These are phyloP conservation scores for Moesziomyces parantarcticus DNA, from an alignment of 1,284 basidiomycete species.

Conservation along the genomic window DNA sequence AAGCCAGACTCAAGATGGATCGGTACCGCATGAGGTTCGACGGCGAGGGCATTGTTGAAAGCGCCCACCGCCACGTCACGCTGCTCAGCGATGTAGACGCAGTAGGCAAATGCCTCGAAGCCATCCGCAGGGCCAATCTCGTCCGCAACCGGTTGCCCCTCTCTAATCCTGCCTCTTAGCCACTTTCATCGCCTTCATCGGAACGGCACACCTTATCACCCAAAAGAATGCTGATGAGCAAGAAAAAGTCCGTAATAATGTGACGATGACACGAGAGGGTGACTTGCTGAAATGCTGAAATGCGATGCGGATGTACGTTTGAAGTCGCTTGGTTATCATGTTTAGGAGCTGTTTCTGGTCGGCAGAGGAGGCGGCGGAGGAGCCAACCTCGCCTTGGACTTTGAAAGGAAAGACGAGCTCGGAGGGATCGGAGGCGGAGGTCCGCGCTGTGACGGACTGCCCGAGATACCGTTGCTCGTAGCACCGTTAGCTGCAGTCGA, in stretches of 20 bases:
- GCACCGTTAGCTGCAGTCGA: neutral
- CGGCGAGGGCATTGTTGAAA: slow-evolving; percentile 56
- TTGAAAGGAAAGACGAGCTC: slow-evolving; percentile 30
- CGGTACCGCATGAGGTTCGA: slow-evolving; percentile 26
- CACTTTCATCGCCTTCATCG: neutral
- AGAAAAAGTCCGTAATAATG: neutral
- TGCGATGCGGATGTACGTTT: neutral
- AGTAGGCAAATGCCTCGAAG: slow-evolving; percentile 38
- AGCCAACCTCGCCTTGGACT: slow-evolving; percentile 23
- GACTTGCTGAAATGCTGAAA: neutral
- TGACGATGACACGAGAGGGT: neutral
- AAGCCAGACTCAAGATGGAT: slow-evolving; percentile 31
- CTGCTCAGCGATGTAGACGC: slow-evolving; percentile 58
- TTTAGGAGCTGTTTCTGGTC: slow-evolving; percentile 22
- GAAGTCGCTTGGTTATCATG: neutral
- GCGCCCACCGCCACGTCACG: slow-evolving; percentile 56
- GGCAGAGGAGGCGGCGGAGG: slow-evolving; percentile 35
- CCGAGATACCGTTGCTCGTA: neutral
- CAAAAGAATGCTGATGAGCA: neutral
- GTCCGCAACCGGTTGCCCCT: slow-evolving; percentile 8
- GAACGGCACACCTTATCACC: neutral
- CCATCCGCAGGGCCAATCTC: slow-evolving; percentile 29
- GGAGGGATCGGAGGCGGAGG: slow-evolving; percentile 39
- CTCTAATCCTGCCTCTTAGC: neutral
- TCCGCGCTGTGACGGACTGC: slow-evolving; percentile 10